Conservation (phyloP, 2,329 filamentous ascomycete species). For the Colletotrichum musicola region DNA sequence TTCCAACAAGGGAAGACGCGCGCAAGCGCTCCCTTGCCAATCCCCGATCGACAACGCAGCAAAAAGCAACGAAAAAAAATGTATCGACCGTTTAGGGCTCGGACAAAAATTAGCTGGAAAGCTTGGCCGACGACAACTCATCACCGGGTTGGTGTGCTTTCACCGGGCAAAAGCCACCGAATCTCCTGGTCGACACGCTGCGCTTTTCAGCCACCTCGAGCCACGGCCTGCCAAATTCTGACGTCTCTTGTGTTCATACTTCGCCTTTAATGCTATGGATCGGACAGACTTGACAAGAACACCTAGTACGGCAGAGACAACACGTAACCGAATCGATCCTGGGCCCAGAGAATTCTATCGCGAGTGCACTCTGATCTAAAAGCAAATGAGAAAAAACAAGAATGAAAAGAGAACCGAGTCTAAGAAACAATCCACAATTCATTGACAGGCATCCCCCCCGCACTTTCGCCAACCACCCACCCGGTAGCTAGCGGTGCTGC, state of each 20-base stretch:
- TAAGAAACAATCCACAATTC: too few species aligned
- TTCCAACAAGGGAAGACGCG: slow-evolving; percentile 7
- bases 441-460: too few species aligned
- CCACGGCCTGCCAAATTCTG: slow-evolving; percentile 10
- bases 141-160: not conserved
- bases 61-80: too few species aligned
- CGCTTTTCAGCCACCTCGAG: slow-evolving; percentile 4
- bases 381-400: not conserved
- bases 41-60: too few species aligned
- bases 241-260: not conserved
- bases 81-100: not conserved
- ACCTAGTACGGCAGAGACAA: not conserved
- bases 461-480: too few species aligned
- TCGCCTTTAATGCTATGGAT: not conserved
- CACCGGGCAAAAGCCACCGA: not conserved
- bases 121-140: not conserved
- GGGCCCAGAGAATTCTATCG: slow-evolving; percentile 4
- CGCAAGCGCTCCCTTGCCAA: not conserved
- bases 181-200: not conserved
- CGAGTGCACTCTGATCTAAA: slow-evolving; percentile 1
- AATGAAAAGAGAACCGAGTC: too few species aligned
- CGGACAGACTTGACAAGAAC: not conserved
- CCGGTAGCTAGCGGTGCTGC: slow-evolving; percentile 17
- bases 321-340: not conserved
- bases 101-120: not conserved